Conservation (phyloP, 768 basidiomycete genomes). For the Pholiota microspora region DNA sequence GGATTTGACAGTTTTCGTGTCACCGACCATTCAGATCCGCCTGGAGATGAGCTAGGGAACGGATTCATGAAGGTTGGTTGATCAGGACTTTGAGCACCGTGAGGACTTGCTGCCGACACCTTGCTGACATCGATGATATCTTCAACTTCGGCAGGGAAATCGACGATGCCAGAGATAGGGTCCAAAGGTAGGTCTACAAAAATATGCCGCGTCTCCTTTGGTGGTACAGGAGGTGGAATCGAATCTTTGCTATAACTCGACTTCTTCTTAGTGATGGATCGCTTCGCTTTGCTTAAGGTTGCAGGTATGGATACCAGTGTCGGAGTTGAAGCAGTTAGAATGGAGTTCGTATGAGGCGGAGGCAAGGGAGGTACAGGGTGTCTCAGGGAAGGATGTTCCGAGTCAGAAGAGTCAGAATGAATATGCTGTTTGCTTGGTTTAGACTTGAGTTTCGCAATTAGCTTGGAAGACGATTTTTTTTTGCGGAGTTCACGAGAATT, state of each 20-base stretch:
- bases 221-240: background rate
- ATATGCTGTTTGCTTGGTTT: constrained; percentile 36
- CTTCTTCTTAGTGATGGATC: background rate
- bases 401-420: constrained; percentile 29
- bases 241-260: background rate
- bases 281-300: background rate
- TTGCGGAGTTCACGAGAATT: constrained; percentile 40
- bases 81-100: background rate
- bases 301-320: constrained; percentile 1
- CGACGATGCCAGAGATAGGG: background rate
- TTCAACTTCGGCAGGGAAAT: background rate
- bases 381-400: constrained; percentile 35
- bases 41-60: background rate
- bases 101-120: background rate
- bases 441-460: constrained; percentile 42
- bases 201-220: background rate
- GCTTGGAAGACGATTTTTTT: constrained; percentile 40
- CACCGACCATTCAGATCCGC: background rate
- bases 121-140: background rate
- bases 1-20: constrained; percentile 3
- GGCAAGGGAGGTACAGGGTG: constrained; percentile 32
- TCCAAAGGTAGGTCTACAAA: background rate
- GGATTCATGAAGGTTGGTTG: background rate
- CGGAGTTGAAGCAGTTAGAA: background rate
- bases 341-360: constrained; percentile 10